These are phyloP conservation scores for Madurella mycetomatis DNA, from an alignment of 2,329 filamentous ascomycete species.

Conservation along the genomic window DNA sequence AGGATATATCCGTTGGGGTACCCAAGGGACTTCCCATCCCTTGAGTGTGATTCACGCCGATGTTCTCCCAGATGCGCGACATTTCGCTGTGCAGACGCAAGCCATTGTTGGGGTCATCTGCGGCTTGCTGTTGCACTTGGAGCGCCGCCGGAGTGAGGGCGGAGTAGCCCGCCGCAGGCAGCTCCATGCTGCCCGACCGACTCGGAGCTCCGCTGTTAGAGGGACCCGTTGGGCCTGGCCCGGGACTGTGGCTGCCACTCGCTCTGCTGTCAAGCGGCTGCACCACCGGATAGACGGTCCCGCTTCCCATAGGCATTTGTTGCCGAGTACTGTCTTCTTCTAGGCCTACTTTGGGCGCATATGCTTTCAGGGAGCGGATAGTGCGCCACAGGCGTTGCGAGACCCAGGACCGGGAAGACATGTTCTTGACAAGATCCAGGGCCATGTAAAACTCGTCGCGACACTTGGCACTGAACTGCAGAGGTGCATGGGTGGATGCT, in stretches of 20 bases:
- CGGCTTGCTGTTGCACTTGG: slow-evolving; percentile 14
- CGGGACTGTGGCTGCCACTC: slow-evolving; percentile 1
- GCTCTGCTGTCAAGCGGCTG: not conserved
- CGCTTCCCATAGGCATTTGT: not conserved
- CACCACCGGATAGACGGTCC: not conserved
- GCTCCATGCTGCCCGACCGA: slow-evolving; percentile 1
- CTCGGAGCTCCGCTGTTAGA: not conserved
- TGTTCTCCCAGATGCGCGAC: slow-evolving; percentile 44
- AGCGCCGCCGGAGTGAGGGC: slow-evolving; percentile 26
- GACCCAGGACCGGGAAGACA: slow-evolving; percentile 67
- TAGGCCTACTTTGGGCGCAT: slow-evolving; percentile 65
- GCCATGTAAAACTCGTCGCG: slow-evolving; percentile 76
- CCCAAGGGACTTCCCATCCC: not conserved
- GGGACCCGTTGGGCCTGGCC: not conserved
- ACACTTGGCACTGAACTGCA: slow-evolving; percentile 63
- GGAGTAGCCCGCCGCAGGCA: not conserved
- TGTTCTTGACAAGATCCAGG: slow-evolving; percentile 67
- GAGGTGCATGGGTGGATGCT: slow-evolving; percentile 69
- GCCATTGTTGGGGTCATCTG: slow-evolving; percentile 39
- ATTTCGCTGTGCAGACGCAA: slow-evolving; percentile 50
- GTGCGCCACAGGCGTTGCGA: slow-evolving; percentile 71
- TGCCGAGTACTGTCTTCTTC: slow-evolving; percentile 33
- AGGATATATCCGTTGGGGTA: slow-evolving; percentile 14
- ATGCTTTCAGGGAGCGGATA: slow-evolving; percentile 64
- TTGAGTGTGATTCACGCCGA: slow-evolving; percentile 19